Evolutionary conservation across 176 grass and related monocot genomes (phyloP).

Genomic region (Secale cereale): DNA sequence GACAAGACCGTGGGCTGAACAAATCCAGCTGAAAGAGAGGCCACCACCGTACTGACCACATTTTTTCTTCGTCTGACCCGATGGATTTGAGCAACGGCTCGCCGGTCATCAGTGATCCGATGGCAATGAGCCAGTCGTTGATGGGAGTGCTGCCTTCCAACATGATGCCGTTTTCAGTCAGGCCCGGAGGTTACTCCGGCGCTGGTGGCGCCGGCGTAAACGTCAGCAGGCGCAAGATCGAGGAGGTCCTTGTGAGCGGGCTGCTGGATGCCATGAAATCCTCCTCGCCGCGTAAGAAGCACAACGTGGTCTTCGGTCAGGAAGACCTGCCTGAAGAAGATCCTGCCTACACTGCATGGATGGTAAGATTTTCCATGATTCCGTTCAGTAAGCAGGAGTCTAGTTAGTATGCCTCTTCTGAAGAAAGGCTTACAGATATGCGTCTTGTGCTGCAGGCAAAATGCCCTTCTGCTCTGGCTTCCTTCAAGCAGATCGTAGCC

Average conservation of each 20-base stretch:
- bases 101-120: conserved; percentile 67
- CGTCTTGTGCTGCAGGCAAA: conserved; percentile 40
- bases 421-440: conserved; percentile 16
- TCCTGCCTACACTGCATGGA: conserved; percentile 49
- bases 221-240: conserved; percentile 54
- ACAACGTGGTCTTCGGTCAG: conserved; percentile 40
- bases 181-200: conserved; percentile 39
- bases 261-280: conserved; percentile 93
- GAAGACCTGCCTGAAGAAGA: conserved; percentile 37
- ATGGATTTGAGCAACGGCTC: conserved; percentile 80
- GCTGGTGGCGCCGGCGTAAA: conserved; percentile 40
- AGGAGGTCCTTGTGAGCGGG: conserved; percentile 59
- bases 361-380: conserved; percentile 25
- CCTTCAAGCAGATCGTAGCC: conserved; percentile 66
- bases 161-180: conserved; percentile 58
- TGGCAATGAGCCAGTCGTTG: conserved; percentile 41
- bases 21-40: conserved; percentile 13
- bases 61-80: neutral
- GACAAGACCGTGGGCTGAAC: conserved; percentile 80
- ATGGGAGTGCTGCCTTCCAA: conserved; percentile 53
- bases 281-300: conserved; percentile 71
- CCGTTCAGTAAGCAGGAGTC: neutral
- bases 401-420: neutral
- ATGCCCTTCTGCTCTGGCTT: conserved; percentile 74
- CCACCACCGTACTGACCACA: conserved; percentile 3